Evolutionary conservation across 345 rosid species (phyloP), one percentile per base, ranked within the genome.

Genomic region (Melaleuca alternifolia): DNA sequence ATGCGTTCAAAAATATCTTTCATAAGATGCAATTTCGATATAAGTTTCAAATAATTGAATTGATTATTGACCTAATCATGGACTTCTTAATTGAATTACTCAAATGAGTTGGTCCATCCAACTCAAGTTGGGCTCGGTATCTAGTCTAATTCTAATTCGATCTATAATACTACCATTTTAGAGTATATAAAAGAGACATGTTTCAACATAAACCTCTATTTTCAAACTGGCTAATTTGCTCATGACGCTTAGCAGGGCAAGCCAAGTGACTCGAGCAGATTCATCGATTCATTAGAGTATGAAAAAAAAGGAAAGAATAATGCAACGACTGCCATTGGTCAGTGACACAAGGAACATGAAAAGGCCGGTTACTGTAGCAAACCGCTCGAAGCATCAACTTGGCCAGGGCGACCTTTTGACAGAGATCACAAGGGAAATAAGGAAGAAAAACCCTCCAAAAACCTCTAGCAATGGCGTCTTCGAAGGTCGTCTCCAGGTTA

Each of bases 391-490:
- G 79, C 79, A 1, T 71, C 79, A 37, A 18, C 79, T 7, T 12
- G 71, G 2, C 18, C 33, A 2, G 71, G 18, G 71, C 71, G 71
- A 33, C 79, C 79, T 8, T 11, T 18, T 0, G 48, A 18, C 1
- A 15, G 79, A 33, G 79, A 65, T 28, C 21, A 9, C 76, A 16
- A 12, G 24, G 24, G 6, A 16, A 65, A 30, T 0, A n/a, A 6
- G 23, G 79, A 11, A 15, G 2, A 12, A 33, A 71, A 71, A 33
- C 79, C 79, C 46, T 33, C 0, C 79, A 71, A 71, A 71, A 71
- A 71, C 79, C 79, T 71, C 46, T 46, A 37, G 46, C 85, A 48
- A 87, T 93, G 98, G 94, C 96, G 53, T 90, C 96, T 77, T 88
- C 87, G 54, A 93, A 88, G 88, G 77, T 89, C 2, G 88, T 92